Conservation (phyloP, 371 early-diverging fungal genomes). For the Mortierella sp. region DNA sequence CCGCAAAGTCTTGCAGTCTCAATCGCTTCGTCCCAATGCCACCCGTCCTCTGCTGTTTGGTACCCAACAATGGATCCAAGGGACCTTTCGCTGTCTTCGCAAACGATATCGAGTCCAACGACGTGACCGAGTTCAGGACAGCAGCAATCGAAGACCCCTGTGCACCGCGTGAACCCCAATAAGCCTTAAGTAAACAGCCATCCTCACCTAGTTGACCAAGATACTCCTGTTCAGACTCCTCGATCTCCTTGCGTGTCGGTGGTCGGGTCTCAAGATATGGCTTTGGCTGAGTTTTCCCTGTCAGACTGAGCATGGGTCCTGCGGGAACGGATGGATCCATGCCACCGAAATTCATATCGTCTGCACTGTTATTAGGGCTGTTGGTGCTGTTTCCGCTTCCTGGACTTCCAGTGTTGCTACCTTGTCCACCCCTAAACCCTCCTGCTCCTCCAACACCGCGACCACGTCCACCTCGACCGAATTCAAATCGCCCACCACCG, state of each 20-base stretch:
- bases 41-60: conserved; percentile 17
- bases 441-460: conserved; percentile 21
- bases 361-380: conserved; percentile 7
- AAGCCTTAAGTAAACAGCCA: conserved; percentile 45
- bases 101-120: conserved; percentile 29
- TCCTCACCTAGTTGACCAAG: conserved; percentile 40
- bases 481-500: conserved; percentile 16
- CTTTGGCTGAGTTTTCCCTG: conserved; percentile 43
- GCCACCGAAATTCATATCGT: conserved; percentile 8
- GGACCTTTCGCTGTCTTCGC: neutral
- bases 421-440: conserved; percentile 9
- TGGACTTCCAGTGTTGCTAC: conserved; percentile 15
- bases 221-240: conserved; percentile 38
- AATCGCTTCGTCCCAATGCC: conserved; percentile 23
- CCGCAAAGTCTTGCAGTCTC: conserved; percentile 46
- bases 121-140: conserved; percentile 35
- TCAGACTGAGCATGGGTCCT: conserved; percentile 38
- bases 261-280: conserved; percentile 44
- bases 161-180: conserved; percentile 49
- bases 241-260: conserved; percentile 35
- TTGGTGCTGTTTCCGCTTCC: conserved; percentile 9
- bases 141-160: conserved; percentile 37
- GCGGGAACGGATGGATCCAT: neutral
- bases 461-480: conserved; percentile 4
- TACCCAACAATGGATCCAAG: neutral